Evolutionary conservation across 495 filamentous ascomycete species (phyloP).

Genomic region (Hyaloscypha hepaticicola): DNA sequence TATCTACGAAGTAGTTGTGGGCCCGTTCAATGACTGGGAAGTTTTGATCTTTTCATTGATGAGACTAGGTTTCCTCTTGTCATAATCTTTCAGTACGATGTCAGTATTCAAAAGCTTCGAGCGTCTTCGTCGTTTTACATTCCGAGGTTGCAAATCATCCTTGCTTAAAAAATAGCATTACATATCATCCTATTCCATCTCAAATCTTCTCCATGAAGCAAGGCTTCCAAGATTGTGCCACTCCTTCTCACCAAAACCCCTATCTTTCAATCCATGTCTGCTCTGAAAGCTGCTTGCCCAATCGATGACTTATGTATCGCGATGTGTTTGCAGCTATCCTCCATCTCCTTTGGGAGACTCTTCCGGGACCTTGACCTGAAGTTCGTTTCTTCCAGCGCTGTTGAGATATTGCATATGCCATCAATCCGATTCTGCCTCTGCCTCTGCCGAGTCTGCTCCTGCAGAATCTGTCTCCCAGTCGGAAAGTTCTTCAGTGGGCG

Average conservation of each 20-base stretch:
- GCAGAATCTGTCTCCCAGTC: not conserved
- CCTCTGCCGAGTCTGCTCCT: not conserved
- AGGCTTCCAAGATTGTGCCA: not conserved
- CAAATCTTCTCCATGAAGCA: not conserved
- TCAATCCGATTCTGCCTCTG: not conserved
- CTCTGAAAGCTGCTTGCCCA: not conserved
- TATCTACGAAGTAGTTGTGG: not conserved
- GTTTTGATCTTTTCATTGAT: too few species aligned
- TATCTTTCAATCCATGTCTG: not conserved
- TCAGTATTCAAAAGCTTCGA: too few species aligned
- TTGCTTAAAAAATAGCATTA: too few species aligned
- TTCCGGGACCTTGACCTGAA: too few species aligned
- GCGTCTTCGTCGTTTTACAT: too few species aligned
- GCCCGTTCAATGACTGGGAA: not conserved
- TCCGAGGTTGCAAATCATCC: too few species aligned
- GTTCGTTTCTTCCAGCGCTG: not conserved
- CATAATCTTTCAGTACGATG: too few species aligned
- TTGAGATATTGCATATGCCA: not conserved
- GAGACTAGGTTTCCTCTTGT: too few species aligned
- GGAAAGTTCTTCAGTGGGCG: not conserved
- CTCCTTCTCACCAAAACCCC: not conserved
- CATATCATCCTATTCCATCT: too few species aligned
- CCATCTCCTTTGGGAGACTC: too few species aligned
- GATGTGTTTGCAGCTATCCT: not conserved
- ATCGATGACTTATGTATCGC: not conserved